phyloP scores from a whole-genome alignment of 75 land plant genomes.

The Selaginella tamariscina region DNA sequence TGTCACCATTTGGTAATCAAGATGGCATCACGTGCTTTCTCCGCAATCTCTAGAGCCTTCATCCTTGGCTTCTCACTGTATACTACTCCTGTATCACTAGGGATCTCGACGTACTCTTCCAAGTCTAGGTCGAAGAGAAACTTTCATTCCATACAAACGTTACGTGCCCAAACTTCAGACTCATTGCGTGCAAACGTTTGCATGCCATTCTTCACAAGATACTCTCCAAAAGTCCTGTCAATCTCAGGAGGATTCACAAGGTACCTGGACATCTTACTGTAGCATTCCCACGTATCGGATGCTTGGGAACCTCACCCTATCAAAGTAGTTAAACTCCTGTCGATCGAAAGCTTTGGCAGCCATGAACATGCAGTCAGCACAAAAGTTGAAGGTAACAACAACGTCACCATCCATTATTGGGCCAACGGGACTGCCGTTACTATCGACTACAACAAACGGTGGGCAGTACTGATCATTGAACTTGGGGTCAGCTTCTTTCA shows the following conservation, averaged over 20 bases:
- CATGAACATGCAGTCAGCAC: conserved; percentile 97
- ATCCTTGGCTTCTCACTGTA: too few species aligned
- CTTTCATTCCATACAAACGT: conserved; percentile 99
- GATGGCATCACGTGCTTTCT: conserved; percentile 83
- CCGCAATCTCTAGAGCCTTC: conserved; percentile 87
- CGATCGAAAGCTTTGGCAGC: conserved; percentile 87
- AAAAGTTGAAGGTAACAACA: too few species aligned
- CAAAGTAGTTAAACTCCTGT: conserved; percentile 75
- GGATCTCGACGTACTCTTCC: too few species aligned
- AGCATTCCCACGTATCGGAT: conserved; percentile 95
- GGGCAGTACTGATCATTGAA: too few species aligned
- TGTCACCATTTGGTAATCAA: conserved; percentile 86
- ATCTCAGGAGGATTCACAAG: too few species aligned
- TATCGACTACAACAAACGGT: too few species aligned
- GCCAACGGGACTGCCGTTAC: too few species aligned
- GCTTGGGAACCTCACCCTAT: conserved; percentile 72
- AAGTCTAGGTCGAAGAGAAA: conserved; percentile 55
- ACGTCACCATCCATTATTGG: too few species aligned
- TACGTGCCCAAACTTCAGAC: conserved; percentile 97
- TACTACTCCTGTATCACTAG: too few species aligned
- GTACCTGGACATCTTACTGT: conserved; percentile 96
- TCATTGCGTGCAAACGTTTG: conserved; percentile 52
- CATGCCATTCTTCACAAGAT: too few species aligned
- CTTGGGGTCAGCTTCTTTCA: too few species aligned
- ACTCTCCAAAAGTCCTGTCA: too few species aligned